These are phyloP conservation scores for Rubia peregrina DNA, from an alignment of 305 asterid genomes.

Conservation along the genomic window DNA sequence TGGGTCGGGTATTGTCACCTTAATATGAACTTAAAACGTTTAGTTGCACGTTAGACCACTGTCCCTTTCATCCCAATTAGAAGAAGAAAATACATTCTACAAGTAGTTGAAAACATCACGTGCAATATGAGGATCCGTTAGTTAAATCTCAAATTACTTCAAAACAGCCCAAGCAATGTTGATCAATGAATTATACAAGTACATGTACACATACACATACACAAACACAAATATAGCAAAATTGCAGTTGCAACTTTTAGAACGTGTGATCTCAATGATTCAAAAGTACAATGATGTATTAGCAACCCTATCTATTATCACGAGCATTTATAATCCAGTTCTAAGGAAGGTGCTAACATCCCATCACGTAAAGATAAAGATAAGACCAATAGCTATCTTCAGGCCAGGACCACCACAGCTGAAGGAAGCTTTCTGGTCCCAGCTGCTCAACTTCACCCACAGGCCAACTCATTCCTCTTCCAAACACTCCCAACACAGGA, in stretches of 20 bases:
- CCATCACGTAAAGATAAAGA: no score
- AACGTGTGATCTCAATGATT: no score
- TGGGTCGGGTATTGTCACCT: neutral
- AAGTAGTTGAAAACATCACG: neutral
- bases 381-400: neutral
- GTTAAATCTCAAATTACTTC: neutral
- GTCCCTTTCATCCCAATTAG: neutral
- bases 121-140: neutral
- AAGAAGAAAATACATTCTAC: no score
- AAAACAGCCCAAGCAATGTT: neutral
- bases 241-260: slow-evolving; percentile 7
- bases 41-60: no score
- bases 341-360: no score
- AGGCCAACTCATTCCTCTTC: neutral
- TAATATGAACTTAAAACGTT: no score
- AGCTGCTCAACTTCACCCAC: slow-evolving; percentile 2
- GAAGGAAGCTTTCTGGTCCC: neutral
- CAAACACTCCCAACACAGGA: neutral
- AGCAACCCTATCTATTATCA: no score
- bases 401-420: neutral
- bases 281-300: no score
- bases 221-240: neutral
- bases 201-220: neutral
- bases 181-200: neutral
- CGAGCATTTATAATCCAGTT: no score